Evolutionary conservation across 805 yeast genomes (phyloP), one percentile per base, ranked within the genome.

Genomic region (Kuraishia capsulata): DNA sequence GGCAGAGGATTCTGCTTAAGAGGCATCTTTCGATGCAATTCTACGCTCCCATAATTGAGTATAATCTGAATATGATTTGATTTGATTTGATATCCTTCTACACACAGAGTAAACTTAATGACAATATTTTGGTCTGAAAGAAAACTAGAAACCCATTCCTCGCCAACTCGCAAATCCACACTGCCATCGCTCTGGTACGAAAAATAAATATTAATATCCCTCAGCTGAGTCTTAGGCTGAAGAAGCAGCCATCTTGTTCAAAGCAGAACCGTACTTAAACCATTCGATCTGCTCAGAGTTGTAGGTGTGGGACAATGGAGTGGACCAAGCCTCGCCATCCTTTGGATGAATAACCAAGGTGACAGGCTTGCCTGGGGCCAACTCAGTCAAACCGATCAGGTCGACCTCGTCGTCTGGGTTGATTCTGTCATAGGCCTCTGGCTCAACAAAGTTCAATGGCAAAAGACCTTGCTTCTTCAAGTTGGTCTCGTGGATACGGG

Each of bases 401-500:
- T 87, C 95, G 57, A 90, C 76, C 59, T 76, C 82, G 70, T 90
- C 98, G 50, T 79, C 81, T 63, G 89, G 86, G 69, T 84, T 73
- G 65, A 90, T 89, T 75, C 74, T 84, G 71, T 90, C 97, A 69
- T 92, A 90, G 66, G 82, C 97, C 51, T 77, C 87, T 56, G 79
- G 80, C 58, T 90, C 73, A 61, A 72, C 80, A 59, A 92, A 90
- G 81, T 87, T 90, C 69, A 90, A 81, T 65, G 98, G 97, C 65
- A 90, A 77, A 62, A 90, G 73, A 78, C 98, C 98, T 75, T 90
- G 98, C 73, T 90, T 90, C 89, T 90, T 90, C 81, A 90, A 81
- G 83, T 90, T 90, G 55, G 98, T 90, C 78, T 90, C 98, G 74
- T 90, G 98, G 59, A 90, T 92, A 74, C 97, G 86, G 51, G 97